phyloP scores from a whole-genome alignment of 169 alveolate species.

The Plasmodium yoelii region DNA sequence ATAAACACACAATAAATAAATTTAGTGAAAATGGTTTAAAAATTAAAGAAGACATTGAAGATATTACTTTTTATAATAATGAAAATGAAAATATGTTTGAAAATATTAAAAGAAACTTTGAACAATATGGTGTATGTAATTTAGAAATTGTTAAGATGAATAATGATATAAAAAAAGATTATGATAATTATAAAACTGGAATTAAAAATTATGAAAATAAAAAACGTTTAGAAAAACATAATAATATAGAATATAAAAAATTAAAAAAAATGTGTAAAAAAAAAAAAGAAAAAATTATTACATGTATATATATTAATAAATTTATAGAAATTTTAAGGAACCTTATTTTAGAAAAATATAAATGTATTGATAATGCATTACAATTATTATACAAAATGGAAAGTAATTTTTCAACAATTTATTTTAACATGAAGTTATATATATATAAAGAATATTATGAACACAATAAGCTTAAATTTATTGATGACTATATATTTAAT shows the following conservation, averaged over 20 bases:
- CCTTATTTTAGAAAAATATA: slow-evolving; percentile 18
- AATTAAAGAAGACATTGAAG: slow-evolving; percentile 10
- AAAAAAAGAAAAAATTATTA: slow-evolving; percentile 28
- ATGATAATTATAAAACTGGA: slow-evolving; percentile 2
- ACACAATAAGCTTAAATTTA: slow-evolving; percentile 28
- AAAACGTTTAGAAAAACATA: slow-evolving; percentile 4
- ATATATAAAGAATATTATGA: slow-evolving; percentile 62
- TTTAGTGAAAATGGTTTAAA: background rate
- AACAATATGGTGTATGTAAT: slow-evolving; percentile 52
- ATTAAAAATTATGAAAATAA: slow-evolving; percentile 5
- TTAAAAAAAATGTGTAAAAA: background rate
- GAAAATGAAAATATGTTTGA: slow-evolving; percentile 29
- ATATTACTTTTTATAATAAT: slow-evolving; percentile 3
- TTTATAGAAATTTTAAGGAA: slow-evolving; percentile 24
- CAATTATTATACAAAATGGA: slow-evolving; percentile 24
- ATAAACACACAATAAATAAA: background rate
- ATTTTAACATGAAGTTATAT: slow-evolving; percentile 61
- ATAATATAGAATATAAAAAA: background rate
- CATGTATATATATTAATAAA: slow-evolving; percentile 11
- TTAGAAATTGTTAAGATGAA: slow-evolving; percentile 52
- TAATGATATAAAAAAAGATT: slow-evolving; percentile 23
- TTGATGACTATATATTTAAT: slow-evolving; percentile 56
- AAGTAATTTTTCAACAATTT: slow-evolving; percentile 19
- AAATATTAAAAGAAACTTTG: slow-evolving; percentile 25
- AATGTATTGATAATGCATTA: slow-evolving; percentile 36